Evolutionary conservation across 768 basidiomycete species (phyloP).

Genomic region (Cystobasidium tubakii): DNA sequence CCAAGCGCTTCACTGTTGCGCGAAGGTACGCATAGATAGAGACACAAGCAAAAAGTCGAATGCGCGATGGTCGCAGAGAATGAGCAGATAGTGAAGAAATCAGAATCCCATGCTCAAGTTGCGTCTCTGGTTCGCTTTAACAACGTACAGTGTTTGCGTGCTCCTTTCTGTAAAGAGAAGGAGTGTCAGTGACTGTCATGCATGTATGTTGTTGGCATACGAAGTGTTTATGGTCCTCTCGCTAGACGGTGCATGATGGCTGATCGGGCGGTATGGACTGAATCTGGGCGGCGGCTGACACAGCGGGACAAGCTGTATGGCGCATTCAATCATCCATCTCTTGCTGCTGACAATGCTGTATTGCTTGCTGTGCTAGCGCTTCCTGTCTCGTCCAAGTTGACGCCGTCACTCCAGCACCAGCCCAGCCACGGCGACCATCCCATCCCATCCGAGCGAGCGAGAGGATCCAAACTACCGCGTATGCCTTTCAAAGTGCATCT

Average conservation of each 20-base stretch:
- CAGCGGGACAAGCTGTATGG: too few relatives aligned
- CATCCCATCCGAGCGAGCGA: too few relatives aligned
- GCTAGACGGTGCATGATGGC: background rate
- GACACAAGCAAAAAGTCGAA: background rate
- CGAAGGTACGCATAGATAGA: background rate
- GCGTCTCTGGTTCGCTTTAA: conserved; percentile 29
- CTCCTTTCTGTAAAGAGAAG: conserved; percentile 23
- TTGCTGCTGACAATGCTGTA: too few relatives aligned
- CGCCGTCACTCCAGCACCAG: too few relatives aligned
- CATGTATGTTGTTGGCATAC: background rate
- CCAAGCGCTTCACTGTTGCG: conserved; percentile 72
- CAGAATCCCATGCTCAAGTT: conserved; percentile 30
- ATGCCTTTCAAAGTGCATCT: too few relatives aligned
- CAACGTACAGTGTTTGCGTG: conserved; percentile 27
- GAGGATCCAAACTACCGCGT: too few relatives aligned
- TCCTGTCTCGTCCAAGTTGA: too few relatives aligned
- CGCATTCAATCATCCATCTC: too few relatives aligned
- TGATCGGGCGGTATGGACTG: too few relatives aligned
- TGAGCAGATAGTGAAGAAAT: conserved; percentile 3
- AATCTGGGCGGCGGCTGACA: too few relatives aligned
- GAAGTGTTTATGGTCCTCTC: background rate
- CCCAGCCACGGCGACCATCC: too few relatives aligned
- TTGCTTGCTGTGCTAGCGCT: too few relatives aligned
- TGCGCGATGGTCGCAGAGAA: conserved; percentile 34
- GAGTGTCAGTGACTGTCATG: conserved; percentile 4